phyloP scores from a whole-genome alignment of 169 alveolate genomes.

The Plasmodium falciparum region DNA sequence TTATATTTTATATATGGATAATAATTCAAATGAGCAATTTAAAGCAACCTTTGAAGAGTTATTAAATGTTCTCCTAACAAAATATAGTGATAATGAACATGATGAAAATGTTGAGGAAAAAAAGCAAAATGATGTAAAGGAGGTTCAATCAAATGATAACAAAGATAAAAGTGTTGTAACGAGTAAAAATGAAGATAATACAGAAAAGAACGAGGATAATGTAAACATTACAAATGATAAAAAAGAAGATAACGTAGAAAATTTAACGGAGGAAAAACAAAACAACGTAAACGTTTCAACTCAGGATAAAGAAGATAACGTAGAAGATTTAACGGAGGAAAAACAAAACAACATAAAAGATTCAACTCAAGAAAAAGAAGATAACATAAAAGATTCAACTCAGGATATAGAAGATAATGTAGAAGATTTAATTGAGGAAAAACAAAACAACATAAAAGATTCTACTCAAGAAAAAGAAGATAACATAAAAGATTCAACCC shows the following conservation, averaged over 20 bases:
- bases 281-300: background rate
- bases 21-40: conserved; percentile 59
- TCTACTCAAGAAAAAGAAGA: no score
- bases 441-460: background rate
- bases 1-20: conserved; percentile 56
- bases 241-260: background rate
- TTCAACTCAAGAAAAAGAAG: background rate
- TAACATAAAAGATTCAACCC: no score
- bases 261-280: background rate
- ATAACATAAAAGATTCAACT: background rate
- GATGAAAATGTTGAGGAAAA: background rate
- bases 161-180: background rate
- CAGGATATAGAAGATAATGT: background rate
- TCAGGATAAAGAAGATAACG: background rate
- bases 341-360: background rate
- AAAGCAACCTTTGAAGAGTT: conserved; percentile 60
- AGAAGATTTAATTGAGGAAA: background rate
- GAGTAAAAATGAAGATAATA: background rate
- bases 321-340: background rate
- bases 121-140: background rate
- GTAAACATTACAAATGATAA: conserved; percentile 2
- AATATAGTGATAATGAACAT: conserved; percentile 26
- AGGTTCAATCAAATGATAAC: conserved; percentile 6
- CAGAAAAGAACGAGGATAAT: background rate
- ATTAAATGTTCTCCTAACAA: conserved; percentile 51